Base-by-base conservation (phyloP, 805 yeast species). In the Yamadazyma tumulicola region DNA sequence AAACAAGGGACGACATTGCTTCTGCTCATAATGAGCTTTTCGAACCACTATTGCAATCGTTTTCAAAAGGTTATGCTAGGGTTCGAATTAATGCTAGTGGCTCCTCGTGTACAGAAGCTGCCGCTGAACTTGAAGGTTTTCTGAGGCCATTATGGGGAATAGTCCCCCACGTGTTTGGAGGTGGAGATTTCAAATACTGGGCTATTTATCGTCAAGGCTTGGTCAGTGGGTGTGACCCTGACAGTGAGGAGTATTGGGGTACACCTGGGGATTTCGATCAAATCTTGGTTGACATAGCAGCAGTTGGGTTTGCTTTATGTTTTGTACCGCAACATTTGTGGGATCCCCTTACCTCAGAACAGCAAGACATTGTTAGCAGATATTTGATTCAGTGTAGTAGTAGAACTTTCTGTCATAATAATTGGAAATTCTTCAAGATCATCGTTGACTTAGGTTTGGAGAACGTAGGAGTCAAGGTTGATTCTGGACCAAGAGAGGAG, bases 61-160 rank as follows among this genome's bases (percentile, higher is more conserved):
- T 38, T 20, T 38, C 43, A 3, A 14, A 19, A 8, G 43, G 38
- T 17, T 23, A 34, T 21, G 35, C 47, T 47, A 4, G 50, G 42
- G 41, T 55, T 4, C 39, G 36, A 21, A 29, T 50, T 6, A 47
- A 40, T 13, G 47, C 29, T 13, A 38, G 45, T 19, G 60, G 52
- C 2, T 59, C 57, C 7, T 42, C 40, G 24, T 56, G 52, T 34
- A 45, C 47, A 21, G 34, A 31, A 21, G 39, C 34, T 8, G 55
- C 57, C 8, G 49, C 54, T 4, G 43, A 45, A 12, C 39, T 55
- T 7, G 60, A 56, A 35, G 61, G 61, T 1, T 56, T 49, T 26
- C 46, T 57, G 5, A 37, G 62, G 17, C 52, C 57, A 1, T 34
- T 57, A 35, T 57, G 59, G 59, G 61, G 59, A 12, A 38, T 54